Conservation (phyloP, 345 rosid genomes). For the Rhizophora apiculata region DNA sequence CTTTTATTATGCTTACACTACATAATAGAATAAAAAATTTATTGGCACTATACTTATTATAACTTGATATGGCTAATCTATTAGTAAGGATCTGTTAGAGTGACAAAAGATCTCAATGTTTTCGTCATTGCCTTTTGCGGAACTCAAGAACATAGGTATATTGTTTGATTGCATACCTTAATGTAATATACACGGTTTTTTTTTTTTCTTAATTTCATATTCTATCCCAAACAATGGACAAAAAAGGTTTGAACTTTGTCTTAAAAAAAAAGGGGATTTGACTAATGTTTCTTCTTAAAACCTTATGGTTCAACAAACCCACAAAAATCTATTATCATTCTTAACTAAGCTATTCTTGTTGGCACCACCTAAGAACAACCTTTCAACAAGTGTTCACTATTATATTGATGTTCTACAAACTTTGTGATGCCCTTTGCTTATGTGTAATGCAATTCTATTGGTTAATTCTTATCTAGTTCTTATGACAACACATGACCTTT, state of each 20-base stretch:
- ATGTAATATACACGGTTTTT: too few species aligned
- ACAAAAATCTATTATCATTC: background rate
- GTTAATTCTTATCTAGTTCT: background rate
- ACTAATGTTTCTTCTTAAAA: background rate
- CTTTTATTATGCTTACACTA: background rate
- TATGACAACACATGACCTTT: background rate
- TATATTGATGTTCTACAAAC: background rate
- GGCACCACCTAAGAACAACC: background rate
- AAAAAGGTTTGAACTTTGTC: too few species aligned
- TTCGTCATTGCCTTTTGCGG: slow-evolving; percentile 70
- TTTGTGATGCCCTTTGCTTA: background rate
- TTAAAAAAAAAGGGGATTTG: too few species aligned
- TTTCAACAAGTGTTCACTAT: background rate
- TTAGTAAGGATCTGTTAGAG: slow-evolving; percentile 64
- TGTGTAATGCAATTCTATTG: background rate
- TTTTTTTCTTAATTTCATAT: too few species aligned
- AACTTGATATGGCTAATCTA: background rate
- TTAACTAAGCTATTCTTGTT: background rate
- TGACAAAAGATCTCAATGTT: slow-evolving; percentile 56
- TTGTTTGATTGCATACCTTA: too few species aligned
- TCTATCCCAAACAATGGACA: too few species aligned
- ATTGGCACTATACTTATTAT: background rate
- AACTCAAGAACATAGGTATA: slow-evolving; percentile 62
- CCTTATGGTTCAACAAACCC: background rate
- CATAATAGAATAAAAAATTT: background rate